A percentile compares a stretch with the other conserved stretches of the same genome.
Evolutionary conservation across 2,329 filamentous ascomycete genomes (phyloP).

Genomic region (Xylaria sp.): DNA sequence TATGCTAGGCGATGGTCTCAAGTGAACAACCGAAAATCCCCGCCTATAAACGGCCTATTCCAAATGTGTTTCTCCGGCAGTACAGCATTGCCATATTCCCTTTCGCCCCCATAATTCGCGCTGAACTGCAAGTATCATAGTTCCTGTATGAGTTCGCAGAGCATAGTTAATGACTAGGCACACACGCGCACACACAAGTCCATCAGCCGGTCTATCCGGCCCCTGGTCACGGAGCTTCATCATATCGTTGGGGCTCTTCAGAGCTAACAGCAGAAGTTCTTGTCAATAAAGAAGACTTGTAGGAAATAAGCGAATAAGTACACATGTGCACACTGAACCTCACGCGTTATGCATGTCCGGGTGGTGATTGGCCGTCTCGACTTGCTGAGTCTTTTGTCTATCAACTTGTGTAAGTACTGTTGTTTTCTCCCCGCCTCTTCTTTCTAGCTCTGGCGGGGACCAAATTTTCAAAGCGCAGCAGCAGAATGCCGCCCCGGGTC

Average conservation of each 20-base stretch:
- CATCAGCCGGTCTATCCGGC: conserved; percentile 27
- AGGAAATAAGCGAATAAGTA: conserved; percentile 34
- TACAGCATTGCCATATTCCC: not conserved
- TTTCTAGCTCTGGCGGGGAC: conserved; percentile 30
- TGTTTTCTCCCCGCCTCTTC: not conserved
- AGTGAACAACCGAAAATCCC: not conserved
- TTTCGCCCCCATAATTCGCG: not conserved
- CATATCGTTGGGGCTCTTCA: conserved; percentile 33
- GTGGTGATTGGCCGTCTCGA: conserved; percentile 23
- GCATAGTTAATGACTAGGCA: not conserved
- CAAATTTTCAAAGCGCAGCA: conserved; percentile 7
- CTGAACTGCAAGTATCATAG: not conserved
- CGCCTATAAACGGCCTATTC: not conserved
- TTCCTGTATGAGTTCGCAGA: not conserved
- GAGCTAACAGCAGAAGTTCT: conserved; percentile 31
- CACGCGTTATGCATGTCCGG: conserved; percentile 27
- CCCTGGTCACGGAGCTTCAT: conserved; percentile 34
- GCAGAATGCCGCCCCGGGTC: conserved; percentile 26
- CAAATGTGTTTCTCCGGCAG: not conserved
- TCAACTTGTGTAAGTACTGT: conserved; percentile 19
- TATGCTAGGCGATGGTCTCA: not conserved
- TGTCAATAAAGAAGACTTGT: conserved; percentile 28
- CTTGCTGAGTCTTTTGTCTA: conserved; percentile 22
- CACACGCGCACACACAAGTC: not conserved
- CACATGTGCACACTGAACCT: conserved; percentile 30